phyloP scores from a whole-genome alignment of 2,329 filamentous ascomycete species.

The Lecanicillium sp. region DNA sequence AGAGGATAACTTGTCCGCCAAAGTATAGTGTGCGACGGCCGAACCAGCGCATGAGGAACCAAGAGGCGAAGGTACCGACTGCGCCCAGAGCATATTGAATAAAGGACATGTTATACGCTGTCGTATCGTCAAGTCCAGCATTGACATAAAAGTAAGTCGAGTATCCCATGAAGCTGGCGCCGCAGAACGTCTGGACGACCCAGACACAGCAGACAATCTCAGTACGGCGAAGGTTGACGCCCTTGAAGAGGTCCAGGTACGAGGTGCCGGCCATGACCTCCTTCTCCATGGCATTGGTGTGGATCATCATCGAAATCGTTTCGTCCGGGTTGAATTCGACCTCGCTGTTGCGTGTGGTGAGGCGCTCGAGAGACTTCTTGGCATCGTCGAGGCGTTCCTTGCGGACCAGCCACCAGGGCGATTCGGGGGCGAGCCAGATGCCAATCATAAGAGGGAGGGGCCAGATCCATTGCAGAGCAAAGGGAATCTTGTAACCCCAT shows the following conservation, averaged over 20 bases:
- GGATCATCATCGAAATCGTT: slow-evolving; percentile 41
- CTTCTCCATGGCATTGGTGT: slow-evolving; percentile 42
- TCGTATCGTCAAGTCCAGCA: slow-evolving; percentile 29
- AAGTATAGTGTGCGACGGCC: slow-evolving; percentile 32
- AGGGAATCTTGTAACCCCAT: slow-evolving; percentile 36
- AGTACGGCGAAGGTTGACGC: slow-evolving; percentile 35
- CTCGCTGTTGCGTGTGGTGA: slow-evolving; percentile 29
- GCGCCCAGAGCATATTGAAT: slow-evolving; percentile 29
- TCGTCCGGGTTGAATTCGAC: slow-evolving; percentile 30
- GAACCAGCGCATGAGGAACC: slow-evolving; percentile 26
- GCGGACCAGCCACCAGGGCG: slow-evolving; percentile 36
- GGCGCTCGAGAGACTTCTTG: slow-evolving; percentile 27
- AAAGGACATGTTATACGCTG: slow-evolving; percentile 29
- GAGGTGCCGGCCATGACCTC: slow-evolving; percentile 28
- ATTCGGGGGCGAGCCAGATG: slow-evolving; percentile 31
- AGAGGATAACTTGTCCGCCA: slow-evolving; percentile 25
- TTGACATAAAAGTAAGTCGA: slow-evolving; percentile 45
- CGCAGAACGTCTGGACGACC: slow-evolving; percentile 32
- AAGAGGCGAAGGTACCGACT: slow-evolving; percentile 29
- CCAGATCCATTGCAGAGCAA: slow-evolving; percentile 36
- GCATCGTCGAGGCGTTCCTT: slow-evolving; percentile 26
- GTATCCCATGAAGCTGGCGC: slow-evolving; percentile 44
- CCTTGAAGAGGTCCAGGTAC: slow-evolving; percentile 41
- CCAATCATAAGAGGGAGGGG: slow-evolving; percentile 28
- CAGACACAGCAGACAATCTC: slow-evolving; percentile 38